phyloP scores from a whole-genome alignment of 352 stramenopile species.

The Peronosclerospora sorghi region DNA sequence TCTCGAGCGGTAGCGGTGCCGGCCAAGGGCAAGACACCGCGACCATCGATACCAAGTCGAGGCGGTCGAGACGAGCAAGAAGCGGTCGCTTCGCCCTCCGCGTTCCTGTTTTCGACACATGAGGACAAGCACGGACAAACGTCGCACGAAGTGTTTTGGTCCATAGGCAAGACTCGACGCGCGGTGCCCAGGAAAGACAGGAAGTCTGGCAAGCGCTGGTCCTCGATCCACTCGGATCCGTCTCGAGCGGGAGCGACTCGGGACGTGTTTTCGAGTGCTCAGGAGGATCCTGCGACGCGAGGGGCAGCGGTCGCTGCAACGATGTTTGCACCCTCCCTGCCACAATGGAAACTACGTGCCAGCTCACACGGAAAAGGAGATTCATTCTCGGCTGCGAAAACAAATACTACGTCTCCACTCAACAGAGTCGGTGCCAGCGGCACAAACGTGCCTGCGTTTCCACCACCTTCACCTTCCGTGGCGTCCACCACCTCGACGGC shows the following conservation, averaged over 20 bases:
- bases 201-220: conserved; percentile 21
- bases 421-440: conserved; percentile 7
- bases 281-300: no score
- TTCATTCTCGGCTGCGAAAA: conserved; percentile 13
- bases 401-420: conserved; percentile 10
- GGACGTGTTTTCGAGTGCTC: conserved; percentile 10
- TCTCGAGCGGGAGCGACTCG: conserved; percentile 4
- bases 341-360: no score
- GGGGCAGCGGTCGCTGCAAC: no score
- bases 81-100: conserved; percentile 6
- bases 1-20: conserved; percentile 5
- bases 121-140: conserved; percentile 17
- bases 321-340: no score
- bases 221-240: conserved; percentile 2
- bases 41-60: conserved; percentile 4
- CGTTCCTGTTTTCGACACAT: conserved; percentile 15
- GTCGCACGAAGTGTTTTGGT: conserved; percentile 19
- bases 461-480: conserved; percentile 23
- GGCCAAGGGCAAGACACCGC: conserved; percentile 19
- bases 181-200: conserved; percentile 25
- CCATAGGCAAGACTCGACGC: conserved; percentile 26
- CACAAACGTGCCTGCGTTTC: conserved; percentile 10
- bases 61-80: conserved; percentile 11
- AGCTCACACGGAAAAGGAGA: conserved; percentile 5
- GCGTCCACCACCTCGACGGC: conserved; percentile 32